These are phyloP conservation scores for Spizellomyces sp. DNA, from an alignment of 192 early-diverging fungal species.

Conservation along the genomic window DNA sequence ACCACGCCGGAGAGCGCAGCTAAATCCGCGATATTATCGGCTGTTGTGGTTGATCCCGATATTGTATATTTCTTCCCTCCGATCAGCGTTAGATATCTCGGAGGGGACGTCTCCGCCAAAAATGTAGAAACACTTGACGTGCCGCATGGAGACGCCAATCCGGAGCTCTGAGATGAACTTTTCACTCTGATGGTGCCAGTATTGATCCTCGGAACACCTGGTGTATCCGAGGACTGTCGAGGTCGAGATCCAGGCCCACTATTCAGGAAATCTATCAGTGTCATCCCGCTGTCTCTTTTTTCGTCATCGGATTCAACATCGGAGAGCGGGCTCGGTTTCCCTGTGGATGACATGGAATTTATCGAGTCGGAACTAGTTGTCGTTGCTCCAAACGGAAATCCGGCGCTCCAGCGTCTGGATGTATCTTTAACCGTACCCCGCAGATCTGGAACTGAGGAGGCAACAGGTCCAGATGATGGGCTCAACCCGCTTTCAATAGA, in stretches of 20 bases:
- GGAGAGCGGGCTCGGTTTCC: neutral
- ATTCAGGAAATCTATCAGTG: constrained; percentile 3
- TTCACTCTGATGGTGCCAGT: neutral
- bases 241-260: neutral
- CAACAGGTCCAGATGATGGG: neutral
- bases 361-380: neutral
- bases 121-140: neutral
- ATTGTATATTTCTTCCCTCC: neutral
- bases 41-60: neutral
- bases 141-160: no score
- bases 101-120: neutral
- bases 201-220: neutral
- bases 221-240: neutral
- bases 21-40: neutral
- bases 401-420: neutral
- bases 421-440: neutral
- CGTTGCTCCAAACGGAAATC: neutral
- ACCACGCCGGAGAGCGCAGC: neutral
- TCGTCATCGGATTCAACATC: neutral
- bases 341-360: neutral
- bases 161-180: neutral
- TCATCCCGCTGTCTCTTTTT: neutral
- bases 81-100: neutral
- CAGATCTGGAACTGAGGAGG: constrained; percentile 1
- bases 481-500: neutral